Base-by-base conservation (phyloP, 805 yeast genomes). In the Priceomyces fermenticarens region DNA sequence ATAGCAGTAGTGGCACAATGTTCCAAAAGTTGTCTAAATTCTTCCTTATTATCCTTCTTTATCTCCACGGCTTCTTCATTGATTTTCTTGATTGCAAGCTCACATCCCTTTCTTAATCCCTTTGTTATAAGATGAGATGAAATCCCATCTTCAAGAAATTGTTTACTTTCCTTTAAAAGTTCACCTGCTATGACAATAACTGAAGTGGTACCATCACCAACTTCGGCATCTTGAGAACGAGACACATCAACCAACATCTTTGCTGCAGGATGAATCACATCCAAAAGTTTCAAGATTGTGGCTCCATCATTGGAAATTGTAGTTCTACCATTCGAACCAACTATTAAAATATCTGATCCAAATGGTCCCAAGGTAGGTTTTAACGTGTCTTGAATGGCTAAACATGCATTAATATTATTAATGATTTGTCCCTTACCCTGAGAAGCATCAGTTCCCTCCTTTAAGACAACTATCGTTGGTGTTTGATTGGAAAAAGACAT, bases 271-370 rank as follows among this genome's bases (percentile, higher is more conserved):
- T 93, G 99, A 17, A 93, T 97, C 41, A 93, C 95, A 58, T 93
- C 99, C 51, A 93, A 69, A 42, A 93, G 73, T 60, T 85, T 88
- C 61, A 93, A 72, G 53, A 93, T 91, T 2, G 99, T 93, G 31
- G 99, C 99, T 51, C 99, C 99, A 61, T 93, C 99, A 63, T 93
- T 93, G 32, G 99, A 91, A 51, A 93, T 90, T 15, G 98, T 93
- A 36, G 98, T 88, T 53, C 79, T 83, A 41, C 95, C 96, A 55
- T 78, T 80, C 12, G 83, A 76, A 33, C 83, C 81, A 31, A 91
- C 97, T 55, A 93, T 82, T 59, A 93, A 72, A 49, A 91, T 90
- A 66, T 93, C 99, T 27, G 96, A 87, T 17, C 99, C 99, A 54
- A 93, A 76, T 36, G 99, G 99, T 3, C 99, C 99, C 50, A 93